Base-by-base conservation (phyloP, 768 basidiomycete genomes). In the Lyophyllum semitale region DNA sequence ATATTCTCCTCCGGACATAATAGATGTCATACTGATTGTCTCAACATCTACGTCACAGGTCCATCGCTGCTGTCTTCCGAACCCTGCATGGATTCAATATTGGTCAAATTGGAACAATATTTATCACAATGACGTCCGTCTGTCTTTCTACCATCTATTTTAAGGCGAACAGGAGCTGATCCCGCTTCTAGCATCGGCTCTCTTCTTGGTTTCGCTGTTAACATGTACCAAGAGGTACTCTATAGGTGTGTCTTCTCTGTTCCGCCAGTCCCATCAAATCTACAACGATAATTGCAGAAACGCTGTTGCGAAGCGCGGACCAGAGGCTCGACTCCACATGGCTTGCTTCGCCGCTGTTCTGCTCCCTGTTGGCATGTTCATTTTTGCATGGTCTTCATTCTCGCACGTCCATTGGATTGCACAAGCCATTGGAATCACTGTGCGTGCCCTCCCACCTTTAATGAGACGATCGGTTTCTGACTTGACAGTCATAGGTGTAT, bases 361-460 rank as follows among this genome's bases (percentile, higher is more conserved):
- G 12, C 72, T 86, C 43, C 86, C 87, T 0, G 57, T 68, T 0
- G 81, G 80, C n/a, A 84, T 88, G 79, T 81, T 89, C 68, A 82
- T 90, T 26, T 92, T 85, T 59, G 88, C 85, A 0, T 90, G 87
- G 84, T 83, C 85, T 3, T 80, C 84, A 12, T 81, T 74, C 56
- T 53, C 77, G 0, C 61, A 59, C 13, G 73, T 89, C 2, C 79
- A 77, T 51, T 91, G 89, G 89, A 81, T 87, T 35, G 82, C 71
- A 0, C 75, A 81, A 22, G 75, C 75, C 20, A 77, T 88, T 26
- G 88, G 81, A 2, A 77, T 88, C 15, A 66, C 63, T 8, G 73
- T 74, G 63, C 8, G 71, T 58, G 13, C 46, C 20, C 15, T 35
- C 20, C 29, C n/a, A 26, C 8, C n/a, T 6, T 38, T 32, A 13